Evolutionary conservation across 805 yeast genomes (phyloP).

Genomic region (Ogataea henricii): DNA sequence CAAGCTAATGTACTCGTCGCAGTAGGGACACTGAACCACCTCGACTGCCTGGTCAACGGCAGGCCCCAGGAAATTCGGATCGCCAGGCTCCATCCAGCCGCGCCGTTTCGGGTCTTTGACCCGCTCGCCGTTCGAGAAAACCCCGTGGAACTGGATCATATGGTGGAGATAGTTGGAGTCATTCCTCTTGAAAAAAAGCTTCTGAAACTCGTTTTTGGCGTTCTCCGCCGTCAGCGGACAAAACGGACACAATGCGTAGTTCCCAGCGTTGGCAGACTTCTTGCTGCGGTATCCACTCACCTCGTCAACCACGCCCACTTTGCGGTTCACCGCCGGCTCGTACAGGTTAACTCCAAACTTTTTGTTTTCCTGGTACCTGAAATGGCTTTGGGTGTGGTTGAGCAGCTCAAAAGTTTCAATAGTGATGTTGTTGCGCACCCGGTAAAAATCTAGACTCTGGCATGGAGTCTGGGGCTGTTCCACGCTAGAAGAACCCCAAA

Average conservation of each 20-base stretch:
- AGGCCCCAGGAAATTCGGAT: not conserved
- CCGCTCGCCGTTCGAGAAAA: slow-evolving; percentile 32
- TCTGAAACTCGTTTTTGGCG: slow-evolving; percentile 16
- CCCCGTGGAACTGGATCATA: slow-evolving; percentile 36
- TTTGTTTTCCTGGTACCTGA: slow-evolving; percentile 21
- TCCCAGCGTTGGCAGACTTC: slow-evolving; percentile 23
- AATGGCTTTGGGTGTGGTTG: slow-evolving; percentile 8
- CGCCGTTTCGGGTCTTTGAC: slow-evolving; percentile 28
- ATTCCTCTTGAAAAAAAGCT: slow-evolving; percentile 31
- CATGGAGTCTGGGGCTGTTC: slow-evolving; percentile 15
- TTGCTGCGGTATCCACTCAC: slow-evolving; percentile 6
- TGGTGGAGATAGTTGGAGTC: slow-evolving; percentile 36
- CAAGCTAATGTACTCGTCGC: slow-evolving; percentile 25
- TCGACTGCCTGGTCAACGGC: slow-evolving; percentile 19
- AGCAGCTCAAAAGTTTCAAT: slow-evolving; percentile 15
- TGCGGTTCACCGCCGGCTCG: slow-evolving; percentile 28
- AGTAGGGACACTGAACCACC: slow-evolving; percentile 31
- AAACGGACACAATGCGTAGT: slow-evolving; percentile 33
- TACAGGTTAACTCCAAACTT: slow-evolving; percentile 20
- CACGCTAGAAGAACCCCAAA: not conserved
- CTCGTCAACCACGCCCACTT: slow-evolving; percentile 3
- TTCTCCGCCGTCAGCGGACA: slow-evolving; percentile 26
- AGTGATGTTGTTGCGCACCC: slow-evolving; percentile 18
- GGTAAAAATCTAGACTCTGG: slow-evolving; percentile 16
- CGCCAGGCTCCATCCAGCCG: slow-evolving; percentile 24